Evolutionary conservation across 2,329 filamentous ascomycete species (phyloP), one percentile per base, ranked within the genome.

Genomic region (Myriangium duriaei): DNA sequence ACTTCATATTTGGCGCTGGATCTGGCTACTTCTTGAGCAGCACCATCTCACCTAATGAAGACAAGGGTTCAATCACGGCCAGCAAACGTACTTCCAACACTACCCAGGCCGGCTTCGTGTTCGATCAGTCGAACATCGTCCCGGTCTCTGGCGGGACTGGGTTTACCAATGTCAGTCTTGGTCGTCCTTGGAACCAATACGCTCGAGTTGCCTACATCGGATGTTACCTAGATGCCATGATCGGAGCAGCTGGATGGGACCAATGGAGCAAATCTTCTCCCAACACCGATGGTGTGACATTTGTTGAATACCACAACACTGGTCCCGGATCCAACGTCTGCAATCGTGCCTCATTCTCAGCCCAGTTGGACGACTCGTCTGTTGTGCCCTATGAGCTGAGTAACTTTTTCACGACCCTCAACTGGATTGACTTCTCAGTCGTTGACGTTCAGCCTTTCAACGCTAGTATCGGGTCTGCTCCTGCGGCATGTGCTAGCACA

Each of bases 1-100:
- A 67, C 26, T 64, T 65, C 54, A 65, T 60, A 14, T 59, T 58
- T 47, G 64, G 63, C 7, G 51, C 55, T 16, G 64, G 63, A 2
- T 53, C 61, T 1, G 64, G 52, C 5, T 67, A 67, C 44, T 66
- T 68, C 53, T 49, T 49, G n/a, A 54, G 53, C 39, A 53, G 52
- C 5, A 58, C 54, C 5, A 60, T 60, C 13, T 51, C 56, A 4
- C 53, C 57, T 0, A 60, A 58, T 30, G 50, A 53, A 18, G 57
- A 60, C 26, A 53, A 47, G n/a, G 47, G 54, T 37, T 52, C 47
- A 31, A 53, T 61, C 30, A 60, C 57, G 6, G 58, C 58, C 19
- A 50, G 53, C 42, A 66, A 65, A 50, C 54, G 63, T 6, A 46
- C 54, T 0, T 57, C 54, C 2, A 57, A 54, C 39, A 56, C 57